These are phyloP conservation scores for Lichenothelia convexa DNA, from an alignment of 495 filamentous ascomycete species.

Conservation along the genomic window DNA sequence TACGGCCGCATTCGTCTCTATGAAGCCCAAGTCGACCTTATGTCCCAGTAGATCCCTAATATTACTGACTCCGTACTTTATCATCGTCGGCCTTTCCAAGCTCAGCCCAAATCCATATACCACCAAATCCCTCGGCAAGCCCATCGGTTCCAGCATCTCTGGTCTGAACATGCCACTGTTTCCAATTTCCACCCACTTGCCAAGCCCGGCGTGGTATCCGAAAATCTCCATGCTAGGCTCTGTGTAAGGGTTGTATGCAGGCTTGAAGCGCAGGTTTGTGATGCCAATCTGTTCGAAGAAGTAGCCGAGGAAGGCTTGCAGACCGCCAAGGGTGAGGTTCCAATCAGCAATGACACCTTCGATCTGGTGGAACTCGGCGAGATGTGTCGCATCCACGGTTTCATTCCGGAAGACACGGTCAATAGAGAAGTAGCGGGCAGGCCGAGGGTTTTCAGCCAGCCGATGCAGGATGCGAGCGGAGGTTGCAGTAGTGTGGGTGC, in stretches of 20 bases:
- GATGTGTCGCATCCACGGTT: slow-evolving; percentile 86
- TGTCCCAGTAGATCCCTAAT: slow-evolving; percentile 26
- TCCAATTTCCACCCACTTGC: slow-evolving; percentile 89
- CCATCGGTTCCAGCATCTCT: slow-evolving; percentile 87
- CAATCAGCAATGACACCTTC: slow-evolving; percentile 98
- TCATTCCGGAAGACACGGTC: slow-evolving; percentile 95
- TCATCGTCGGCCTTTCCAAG: slow-evolving; percentile 94
- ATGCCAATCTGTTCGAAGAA: slow-evolving; percentile 97
- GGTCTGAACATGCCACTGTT: slow-evolving; percentile 97
- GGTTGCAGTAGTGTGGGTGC: slow-evolving; percentile 89
- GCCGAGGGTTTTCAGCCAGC: slow-evolving; percentile 59
- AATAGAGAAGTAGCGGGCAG: slow-evolving; percentile 90
- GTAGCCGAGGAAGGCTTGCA: slow-evolving; percentile 91
- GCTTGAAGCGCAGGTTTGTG: slow-evolving; percentile 75
- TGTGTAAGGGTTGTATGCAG: slow-evolving; percentile 97
- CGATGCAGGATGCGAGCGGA: slow-evolving; percentile 78
- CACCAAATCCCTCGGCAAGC: slow-evolving; percentile 66
- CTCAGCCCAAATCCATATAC: slow-evolving; percentile 86
- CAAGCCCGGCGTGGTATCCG: slow-evolving; percentile 73
- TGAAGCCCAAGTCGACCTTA: slow-evolving; percentile 23
- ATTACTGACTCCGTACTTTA: slow-evolving; percentile 43
- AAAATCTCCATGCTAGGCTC: slow-evolving; percentile 96
- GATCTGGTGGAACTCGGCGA: slow-evolving; percentile 96
- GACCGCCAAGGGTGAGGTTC: slow-evolving; percentile 68
- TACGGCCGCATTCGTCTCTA: slow-evolving; percentile 22